Evolutionary conservation across 139 green algal genomes (phyloP).

Genomic region (Chlamydomonas incerta): DNA sequence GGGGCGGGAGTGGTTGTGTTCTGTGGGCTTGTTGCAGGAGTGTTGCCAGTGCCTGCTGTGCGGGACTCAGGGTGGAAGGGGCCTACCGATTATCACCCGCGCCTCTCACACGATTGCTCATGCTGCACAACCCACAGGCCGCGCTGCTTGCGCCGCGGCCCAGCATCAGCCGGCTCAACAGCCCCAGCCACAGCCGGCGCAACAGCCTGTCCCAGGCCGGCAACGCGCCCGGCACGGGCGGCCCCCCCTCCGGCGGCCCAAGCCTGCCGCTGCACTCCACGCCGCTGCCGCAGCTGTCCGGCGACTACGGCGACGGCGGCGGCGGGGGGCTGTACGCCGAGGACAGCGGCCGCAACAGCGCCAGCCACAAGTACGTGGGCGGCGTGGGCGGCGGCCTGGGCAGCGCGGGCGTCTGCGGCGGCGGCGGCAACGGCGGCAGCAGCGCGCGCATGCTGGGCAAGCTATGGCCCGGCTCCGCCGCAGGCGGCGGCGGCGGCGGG

Average conservation of each 20-base stretch:
- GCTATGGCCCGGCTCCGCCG: constrained; percentile 31
- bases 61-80: no score
- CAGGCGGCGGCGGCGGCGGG: background rate
- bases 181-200: constrained; percentile 34
- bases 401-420: background rate
- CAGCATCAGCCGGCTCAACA: constrained; percentile 32
- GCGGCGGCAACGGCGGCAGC: background rate
- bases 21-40: no score
- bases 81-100: no score
- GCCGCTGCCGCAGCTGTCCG: background rate
- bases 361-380: background rate
- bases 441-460: constrained; percentile 36
- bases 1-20: no score
- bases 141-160: background rate
- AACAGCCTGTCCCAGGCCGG: constrained; percentile 15
- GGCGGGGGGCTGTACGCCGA: no score
- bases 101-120: no score
- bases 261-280: background rate
- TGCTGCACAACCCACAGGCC: background rate
- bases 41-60: no score
- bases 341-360: no score
- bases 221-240: no score
- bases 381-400: no score
- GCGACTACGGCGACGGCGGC: background rate
- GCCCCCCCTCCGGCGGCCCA: no score